Conservation (phyloP, 805 yeast species). For the Zygosaccharomyces gambellarensis region DNA sequence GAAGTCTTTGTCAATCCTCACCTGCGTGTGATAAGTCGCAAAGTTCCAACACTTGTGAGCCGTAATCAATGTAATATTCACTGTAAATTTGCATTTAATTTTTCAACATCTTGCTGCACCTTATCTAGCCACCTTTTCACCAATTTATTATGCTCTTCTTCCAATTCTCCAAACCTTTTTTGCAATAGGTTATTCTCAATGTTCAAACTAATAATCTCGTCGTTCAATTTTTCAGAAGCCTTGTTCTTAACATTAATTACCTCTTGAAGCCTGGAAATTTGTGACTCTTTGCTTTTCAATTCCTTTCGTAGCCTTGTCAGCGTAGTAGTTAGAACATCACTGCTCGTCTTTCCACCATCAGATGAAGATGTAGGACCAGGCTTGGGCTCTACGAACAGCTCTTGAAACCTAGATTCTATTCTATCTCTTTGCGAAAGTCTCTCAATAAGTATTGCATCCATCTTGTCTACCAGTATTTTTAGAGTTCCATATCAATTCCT, state of each 20-base stretch:
- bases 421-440: constrained; percentile 18
- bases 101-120: constrained; percentile 56
- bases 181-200: constrained; percentile 47
- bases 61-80: neutral
- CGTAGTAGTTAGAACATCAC: constrained; percentile 3
- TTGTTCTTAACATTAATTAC: constrained; percentile 45
- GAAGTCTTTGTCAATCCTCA: no score
- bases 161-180: constrained; percentile 36
- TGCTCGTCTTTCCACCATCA: neutral
- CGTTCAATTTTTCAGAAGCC: constrained; percentile 56
- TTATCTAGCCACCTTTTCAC: constrained; percentile 57
- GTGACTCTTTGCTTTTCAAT: constrained; percentile 20
- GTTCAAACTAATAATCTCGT: constrained; percentile 57
- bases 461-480: neutral
- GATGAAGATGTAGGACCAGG: neutral
- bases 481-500: neutral
- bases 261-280: constrained; percentile 26
- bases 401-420: constrained; percentile 19
- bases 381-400: constrained; percentile 14
- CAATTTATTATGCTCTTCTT: constrained; percentile 46
- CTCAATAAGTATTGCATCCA: constrained; percentile 16
- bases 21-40: no score
- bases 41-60: no score
- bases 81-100: constrained; percentile 38
- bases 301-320: constrained; percentile 15